Percentiles rank a stretch among this genome's conserved stretches.
phyloP scores from a whole-genome alignment of 345 rosid species.

The Pistacia atlantica region DNA sequence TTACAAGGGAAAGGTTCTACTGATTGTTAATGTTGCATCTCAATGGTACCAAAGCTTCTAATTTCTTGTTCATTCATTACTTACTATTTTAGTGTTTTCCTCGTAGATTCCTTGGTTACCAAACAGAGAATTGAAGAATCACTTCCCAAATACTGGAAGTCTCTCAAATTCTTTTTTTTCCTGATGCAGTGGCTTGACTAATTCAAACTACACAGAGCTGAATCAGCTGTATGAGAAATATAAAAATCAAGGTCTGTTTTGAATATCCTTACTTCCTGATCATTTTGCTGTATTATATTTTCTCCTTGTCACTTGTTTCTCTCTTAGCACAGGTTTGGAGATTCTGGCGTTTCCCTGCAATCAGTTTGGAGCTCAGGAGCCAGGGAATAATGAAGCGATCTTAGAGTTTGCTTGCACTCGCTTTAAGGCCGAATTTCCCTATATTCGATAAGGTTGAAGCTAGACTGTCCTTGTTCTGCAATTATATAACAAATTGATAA shows the following conservation, averaged over 20 bases:
- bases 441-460: constrained; percentile 74
- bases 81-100: not conserved
- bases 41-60: constrained; percentile 50
- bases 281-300: not conserved
- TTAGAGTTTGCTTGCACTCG: constrained; percentile 76
- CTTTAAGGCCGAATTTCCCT: constrained; percentile 90
- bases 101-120: not conserved
- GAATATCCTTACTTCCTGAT: not conserved
- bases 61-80: not conserved
- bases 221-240: constrained; percentile 69
- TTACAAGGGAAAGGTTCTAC: constrained; percentile 85
- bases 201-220: constrained; percentile 86
- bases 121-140: not conserved
- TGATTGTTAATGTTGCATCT: constrained; percentile 93
- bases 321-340: constrained; percentile 57
- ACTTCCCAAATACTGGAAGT: not conserved
- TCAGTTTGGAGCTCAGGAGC: constrained; percentile 87
- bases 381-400: constrained; percentile 75
- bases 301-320: not conserved
- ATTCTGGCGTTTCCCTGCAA: constrained; percentile 89
- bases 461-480: not conserved
- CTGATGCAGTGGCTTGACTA: constrained; percentile 76
- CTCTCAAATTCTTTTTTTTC: constrained; percentile 8
- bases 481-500: too few relatives aligned
- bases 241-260: constrained; percentile 68